Conservation (phyloP, 2,329 filamentous ascomycete species). For the Tympanopsis confertula region DNA sequence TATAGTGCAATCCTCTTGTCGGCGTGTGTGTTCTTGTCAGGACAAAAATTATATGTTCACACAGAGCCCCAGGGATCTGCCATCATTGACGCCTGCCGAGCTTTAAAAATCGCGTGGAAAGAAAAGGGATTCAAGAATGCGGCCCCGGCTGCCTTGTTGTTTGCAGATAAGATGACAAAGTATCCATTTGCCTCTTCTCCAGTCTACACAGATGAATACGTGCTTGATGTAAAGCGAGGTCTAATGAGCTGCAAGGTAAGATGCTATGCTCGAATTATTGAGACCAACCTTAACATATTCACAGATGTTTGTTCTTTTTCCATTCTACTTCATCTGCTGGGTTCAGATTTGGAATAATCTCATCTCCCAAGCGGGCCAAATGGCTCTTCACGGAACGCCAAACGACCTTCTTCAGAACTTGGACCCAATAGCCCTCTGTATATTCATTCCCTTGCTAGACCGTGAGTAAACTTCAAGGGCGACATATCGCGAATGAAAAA, state of each 20-base stretch:
- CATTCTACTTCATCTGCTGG: conserved; percentile 8
- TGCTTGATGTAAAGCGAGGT: conserved; percentile 9
- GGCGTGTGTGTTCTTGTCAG: conserved; percentile 2
- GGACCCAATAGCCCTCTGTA: conserved; percentile 63
- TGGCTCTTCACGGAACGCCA: conserved; percentile 59
- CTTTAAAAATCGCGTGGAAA: conserved; percentile 7
- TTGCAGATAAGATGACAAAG: conserved; percentile 6
- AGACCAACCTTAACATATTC: too few species aligned
- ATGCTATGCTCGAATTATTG: too few species aligned
- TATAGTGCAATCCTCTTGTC: too few species aligned
- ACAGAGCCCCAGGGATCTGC: not conserved
- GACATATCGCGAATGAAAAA: too few species aligned
- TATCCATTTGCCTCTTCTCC: conserved; percentile 10
- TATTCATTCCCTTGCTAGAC: conserved; percentile 65
- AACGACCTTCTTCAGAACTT: conserved; percentile 71
- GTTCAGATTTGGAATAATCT: conserved; percentile 47
- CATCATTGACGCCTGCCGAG: conserved; percentile 7
- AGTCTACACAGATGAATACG: conserved; percentile 12
- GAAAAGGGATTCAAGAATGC: conserved; percentile 9
- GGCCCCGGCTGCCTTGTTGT: conserved; percentile 6
- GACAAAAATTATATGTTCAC: conserved; percentile 7
- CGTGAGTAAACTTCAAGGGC: conserved; percentile 26
- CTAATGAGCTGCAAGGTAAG: conserved; percentile 12
- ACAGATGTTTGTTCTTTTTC: conserved; percentile 7
- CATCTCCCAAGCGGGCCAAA: conserved; percentile 51